Base-by-base conservation (phyloP, 116 monocot species). In the Thalassia testudinum region DNA sequence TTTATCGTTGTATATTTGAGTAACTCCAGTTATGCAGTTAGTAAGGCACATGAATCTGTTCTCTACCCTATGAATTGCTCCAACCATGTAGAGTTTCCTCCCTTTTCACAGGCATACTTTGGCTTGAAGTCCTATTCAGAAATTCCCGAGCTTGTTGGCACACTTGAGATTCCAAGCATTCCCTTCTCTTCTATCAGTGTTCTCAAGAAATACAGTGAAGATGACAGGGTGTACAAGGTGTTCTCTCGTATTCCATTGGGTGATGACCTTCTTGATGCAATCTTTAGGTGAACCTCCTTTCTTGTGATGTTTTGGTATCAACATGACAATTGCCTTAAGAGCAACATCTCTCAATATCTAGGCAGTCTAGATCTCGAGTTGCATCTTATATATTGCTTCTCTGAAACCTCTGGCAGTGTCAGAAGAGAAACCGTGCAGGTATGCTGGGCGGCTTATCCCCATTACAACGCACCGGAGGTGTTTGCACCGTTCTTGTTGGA, bases 371-470 rank as follows among this genome's bases (percentile, higher is more conserved):
- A n/a, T n/a, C n/a, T n/a, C n/a, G n/a, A n/a, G n/a, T n/a, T n/a
- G n/a, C n/a, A n/a, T n/a, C n/a, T n/a, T n/a, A n/a, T n/a, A 34
- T 34, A 34, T 34, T 34, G 10, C 30, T 34, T 10, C 30, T 3
- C 30, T 5, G 10, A 34, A 37, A 21, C 2, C n/a, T 50, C 40
- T 23, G 38, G 15, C 76, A 97, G 95, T 37, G 24, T 18, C 12
- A 78, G 85, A 66, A 85, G 53, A 50, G 95, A 88, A 42, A 88
- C 76, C 6, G 15, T 85, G 4, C 52, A 48, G 50, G 85, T 97
- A 55, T 53, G 88, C 42, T 97, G 95, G 95, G 59, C 95, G 23
- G 95, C 95, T 44, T 97, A 97, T 68, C 95, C 95, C 54, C 88
- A 79, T 58, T 97, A 66, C 49, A 26, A 72, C 62, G 85, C 89